phyloP scores from a whole-genome alignment of 2,329 filamentous ascomycete species.

The Cryphonectria naterciae region DNA sequence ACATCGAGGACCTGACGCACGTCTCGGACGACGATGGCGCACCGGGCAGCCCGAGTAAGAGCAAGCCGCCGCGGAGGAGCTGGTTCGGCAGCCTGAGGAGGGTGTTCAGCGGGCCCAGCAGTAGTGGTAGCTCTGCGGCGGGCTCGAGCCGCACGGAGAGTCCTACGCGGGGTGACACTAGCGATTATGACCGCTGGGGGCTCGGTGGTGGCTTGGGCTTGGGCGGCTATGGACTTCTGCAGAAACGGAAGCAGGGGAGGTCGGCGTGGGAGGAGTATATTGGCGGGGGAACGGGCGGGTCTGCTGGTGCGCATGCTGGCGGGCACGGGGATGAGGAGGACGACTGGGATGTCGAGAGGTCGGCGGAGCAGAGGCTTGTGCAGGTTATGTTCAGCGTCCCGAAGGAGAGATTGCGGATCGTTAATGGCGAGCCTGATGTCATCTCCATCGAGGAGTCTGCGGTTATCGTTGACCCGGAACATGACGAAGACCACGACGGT shows the following conservation, averaged over 20 bases:
- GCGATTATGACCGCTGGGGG: conserved; percentile 49
- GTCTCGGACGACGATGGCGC: conserved; percentile 39
- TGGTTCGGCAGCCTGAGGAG: conserved; percentile 72
- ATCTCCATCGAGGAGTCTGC: conserved; percentile 43
- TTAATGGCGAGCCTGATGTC: conserved; percentile 70
- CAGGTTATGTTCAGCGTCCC: conserved; percentile 95
- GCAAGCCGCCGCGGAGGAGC: conserved; percentile 56
- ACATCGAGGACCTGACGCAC: conserved; percentile 25
- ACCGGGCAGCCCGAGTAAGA: conserved; percentile 62
- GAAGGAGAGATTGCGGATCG: conserved; percentile 82
- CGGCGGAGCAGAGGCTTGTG: conserved; percentile 71
- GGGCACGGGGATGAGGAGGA: conserved; percentile 62
- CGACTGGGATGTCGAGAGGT: conserved; percentile 77
- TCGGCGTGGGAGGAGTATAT: conserved; percentile 49
- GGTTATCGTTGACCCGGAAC: conserved; percentile 47
- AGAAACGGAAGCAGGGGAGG: conserved; percentile 59
- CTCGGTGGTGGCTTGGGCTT: conserved; percentile 49
- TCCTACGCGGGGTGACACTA: conserved; percentile 39
- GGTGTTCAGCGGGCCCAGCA: conserved; percentile 55
- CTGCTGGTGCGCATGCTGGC: conserved; percentile 36
- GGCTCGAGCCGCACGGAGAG: conserved; percentile 32
- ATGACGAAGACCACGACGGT: conserved; percentile 27
- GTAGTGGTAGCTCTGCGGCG: conserved; percentile 34
- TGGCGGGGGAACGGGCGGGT: conserved; percentile 36
- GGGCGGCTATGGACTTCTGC: conserved; percentile 41